Evolutionary conservation across 164 flowering plant species (phyloP).

Genomic region (Malania oleifera): DNA sequence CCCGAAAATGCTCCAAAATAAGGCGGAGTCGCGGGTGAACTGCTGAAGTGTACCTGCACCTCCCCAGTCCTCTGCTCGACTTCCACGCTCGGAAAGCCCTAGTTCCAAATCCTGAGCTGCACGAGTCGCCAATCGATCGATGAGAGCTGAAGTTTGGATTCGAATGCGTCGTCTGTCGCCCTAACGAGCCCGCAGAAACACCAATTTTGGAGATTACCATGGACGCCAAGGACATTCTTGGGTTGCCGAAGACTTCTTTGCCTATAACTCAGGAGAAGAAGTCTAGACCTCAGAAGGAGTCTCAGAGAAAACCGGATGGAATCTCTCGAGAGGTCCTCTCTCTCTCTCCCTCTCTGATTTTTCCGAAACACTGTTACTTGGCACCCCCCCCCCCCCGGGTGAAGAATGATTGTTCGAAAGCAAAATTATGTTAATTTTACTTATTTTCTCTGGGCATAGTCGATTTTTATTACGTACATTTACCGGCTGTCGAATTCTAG

Average conservation of each 20-base stretch:
- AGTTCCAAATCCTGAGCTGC: neutral
- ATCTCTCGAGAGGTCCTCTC: conserved; percentile 87
- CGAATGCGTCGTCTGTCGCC: neutral
- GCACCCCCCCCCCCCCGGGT: no score
- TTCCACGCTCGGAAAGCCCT: conserved; percentile 19
- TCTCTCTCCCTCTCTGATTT: neutral
- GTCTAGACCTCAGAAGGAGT: conserved; percentile 71
- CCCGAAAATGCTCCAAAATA: no score
- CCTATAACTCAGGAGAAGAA: conserved; percentile 66
- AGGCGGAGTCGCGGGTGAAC: no score
- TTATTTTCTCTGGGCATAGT: neutral
- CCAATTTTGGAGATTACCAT: conserved; percentile 20
- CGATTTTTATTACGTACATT: neutral
- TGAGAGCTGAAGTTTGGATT: neutral
- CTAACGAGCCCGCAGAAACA: conserved; percentile 2
- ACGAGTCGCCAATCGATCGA: neutral
- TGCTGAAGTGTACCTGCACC: no score
- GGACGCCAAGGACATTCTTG: conserved; percentile 98
- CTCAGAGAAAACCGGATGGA: conserved; percentile 97
- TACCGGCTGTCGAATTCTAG: conserved; percentile 26
- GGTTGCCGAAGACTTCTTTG: conserved; percentile 59
- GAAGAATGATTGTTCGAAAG: no score
- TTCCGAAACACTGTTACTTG: no score
- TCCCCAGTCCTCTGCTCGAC: neutral
- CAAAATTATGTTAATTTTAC: no score